A percentile compares a stretch with the other conserved stretches of the same genome.
These are phyloP conservation scores for Phytophthora pistaciae DNA, from an alignment of 352 stramenopile species.

Conservation along the genomic window DNA sequence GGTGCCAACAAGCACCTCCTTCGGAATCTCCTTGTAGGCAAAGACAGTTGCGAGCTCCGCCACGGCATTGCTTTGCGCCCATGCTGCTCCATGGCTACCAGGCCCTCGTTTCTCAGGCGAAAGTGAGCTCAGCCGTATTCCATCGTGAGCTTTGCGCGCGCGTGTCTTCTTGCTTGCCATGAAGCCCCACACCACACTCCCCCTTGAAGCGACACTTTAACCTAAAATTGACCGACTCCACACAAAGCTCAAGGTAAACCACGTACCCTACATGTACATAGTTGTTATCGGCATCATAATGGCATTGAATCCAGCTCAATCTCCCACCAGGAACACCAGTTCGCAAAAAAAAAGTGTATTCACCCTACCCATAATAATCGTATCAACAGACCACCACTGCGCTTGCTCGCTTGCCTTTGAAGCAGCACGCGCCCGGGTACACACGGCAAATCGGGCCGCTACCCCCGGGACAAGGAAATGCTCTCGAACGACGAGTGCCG, in stretches of 20 bases:
- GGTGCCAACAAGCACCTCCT: constrained; percentile 63
- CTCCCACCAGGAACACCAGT: constrained; percentile 1
- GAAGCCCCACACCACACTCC: neutral
- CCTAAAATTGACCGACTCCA: constrained; percentile 2
- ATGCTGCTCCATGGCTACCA: constrained; percentile 4
- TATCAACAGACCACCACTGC: constrained; percentile 37
- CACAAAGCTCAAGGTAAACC: neutral
- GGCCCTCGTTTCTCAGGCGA: constrained; percentile 14
- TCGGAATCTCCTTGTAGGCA: constrained; percentile 67
- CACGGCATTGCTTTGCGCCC: constrained; percentile 26
- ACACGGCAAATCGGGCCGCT: constrained; percentile 11
- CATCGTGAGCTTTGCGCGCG: constrained; percentile 48
- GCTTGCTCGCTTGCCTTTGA: constrained; percentile 4
- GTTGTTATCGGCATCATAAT: neutral
- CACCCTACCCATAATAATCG: constrained; percentile 50
- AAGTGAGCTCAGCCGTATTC: constrained; percentile 56
- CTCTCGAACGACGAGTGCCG: constrained; percentile 84
- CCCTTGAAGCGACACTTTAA: neutral
- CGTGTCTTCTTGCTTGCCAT: constrained; percentile 50
- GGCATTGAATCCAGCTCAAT: neutral
- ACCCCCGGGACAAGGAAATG: constrained; percentile 65
- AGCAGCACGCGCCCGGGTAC: constrained; percentile 13
- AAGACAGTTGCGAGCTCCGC: constrained; percentile 56
- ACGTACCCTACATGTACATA: too few relatives aligned
- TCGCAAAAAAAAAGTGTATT: constrained; percentile 37